Base-by-base conservation (phyloP, 2,329 filamentous ascomycete genomes). In the Cladophialophora exuberans region DNA sequence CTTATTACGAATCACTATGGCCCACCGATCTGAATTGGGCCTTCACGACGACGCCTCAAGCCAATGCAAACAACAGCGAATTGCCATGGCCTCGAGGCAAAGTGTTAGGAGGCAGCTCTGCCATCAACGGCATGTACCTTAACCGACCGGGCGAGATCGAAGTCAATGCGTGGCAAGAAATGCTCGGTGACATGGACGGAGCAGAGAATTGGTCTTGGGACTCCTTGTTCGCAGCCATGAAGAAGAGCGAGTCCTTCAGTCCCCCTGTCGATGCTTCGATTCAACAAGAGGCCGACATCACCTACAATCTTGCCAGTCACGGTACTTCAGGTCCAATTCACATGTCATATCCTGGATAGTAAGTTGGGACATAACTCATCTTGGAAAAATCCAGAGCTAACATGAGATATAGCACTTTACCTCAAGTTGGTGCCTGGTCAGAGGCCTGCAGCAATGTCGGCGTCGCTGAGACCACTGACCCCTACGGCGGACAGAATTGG, bases 301-400 rank as follows among this genome's bases (percentile, higher is more conserved):
- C 70, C 2, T 76, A 72, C 43, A 70, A 79, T 41, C 51, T 62
- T 13, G 62, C 62, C 3, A 67, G 70, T 5, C 71, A 81, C 38
- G 79, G 79, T 64, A 69, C 22, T 6, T 62, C 63, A 3, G 79
- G 80, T 0, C 79, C 79, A 1, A 71, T 82, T 25, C 74, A 79
- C 6, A 67, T 77, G 26, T 77, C 75, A 3, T 80, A 77, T 57
- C 67, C 74, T 7, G 61, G 64, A 39, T 74, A 66, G 54, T 66
- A 70, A 23, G 57, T 50, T 26, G n/a, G n/a, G n/a, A n/a, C 42
- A 48, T 3, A 26, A 23, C 20, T 46, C 54, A 15, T 38, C 42
- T 46, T 39, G 7, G 23, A n/a, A 25, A 43, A 17, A 6, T 2
- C 20, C 13, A 10, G 47, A 9, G 30, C 57, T 64, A 45, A 66